phyloP scores from a whole-genome alignment of 169 alveolate species.

The Theileria sp. region DNA sequence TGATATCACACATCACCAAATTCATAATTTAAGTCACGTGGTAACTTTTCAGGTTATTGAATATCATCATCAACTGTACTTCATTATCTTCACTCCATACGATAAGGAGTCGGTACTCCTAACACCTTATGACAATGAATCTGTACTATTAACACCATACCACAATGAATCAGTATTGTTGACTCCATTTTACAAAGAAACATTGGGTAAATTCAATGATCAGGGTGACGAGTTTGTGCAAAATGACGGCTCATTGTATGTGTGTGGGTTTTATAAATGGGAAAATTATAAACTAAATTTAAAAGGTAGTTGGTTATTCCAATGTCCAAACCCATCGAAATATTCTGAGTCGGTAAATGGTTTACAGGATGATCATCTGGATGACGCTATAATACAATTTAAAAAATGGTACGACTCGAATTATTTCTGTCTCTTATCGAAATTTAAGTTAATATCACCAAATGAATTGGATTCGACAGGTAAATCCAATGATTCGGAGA shows the following conservation, averaged over 20 bases:
- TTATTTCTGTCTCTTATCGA: slow-evolving; percentile 15
- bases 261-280: slow-evolving; percentile 29
- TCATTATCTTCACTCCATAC: slow-evolving; percentile 16
- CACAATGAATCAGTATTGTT: neutral
- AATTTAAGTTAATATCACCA: slow-evolving; percentile 3
- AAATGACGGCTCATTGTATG: neutral
- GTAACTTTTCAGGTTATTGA: slow-evolving; percentile 10
- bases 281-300: slow-evolving; percentile 19
- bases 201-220: neutral
- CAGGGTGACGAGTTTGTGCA: neutral
- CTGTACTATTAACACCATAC: neutral
- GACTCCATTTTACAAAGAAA: neutral
- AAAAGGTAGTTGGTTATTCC: slow-evolving; percentile 1
- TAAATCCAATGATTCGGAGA: neutral
- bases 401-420: slow-evolving; percentile 31
- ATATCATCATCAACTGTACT: slow-evolving; percentile 18
- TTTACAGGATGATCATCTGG: neutral
- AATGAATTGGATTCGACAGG: neutral
- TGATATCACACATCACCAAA: slow-evolving; percentile 10
- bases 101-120: neutral
- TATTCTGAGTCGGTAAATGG: neutral
- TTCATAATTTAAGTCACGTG: neutral
- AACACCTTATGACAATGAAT: neutral
- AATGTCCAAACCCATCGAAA: neutral
- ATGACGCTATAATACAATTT: slow-evolving; percentile 17